phyloP scores from a whole-genome alignment of 2,329 filamentous ascomycete genomes.

The Coleophoma eucalyptorum region DNA sequence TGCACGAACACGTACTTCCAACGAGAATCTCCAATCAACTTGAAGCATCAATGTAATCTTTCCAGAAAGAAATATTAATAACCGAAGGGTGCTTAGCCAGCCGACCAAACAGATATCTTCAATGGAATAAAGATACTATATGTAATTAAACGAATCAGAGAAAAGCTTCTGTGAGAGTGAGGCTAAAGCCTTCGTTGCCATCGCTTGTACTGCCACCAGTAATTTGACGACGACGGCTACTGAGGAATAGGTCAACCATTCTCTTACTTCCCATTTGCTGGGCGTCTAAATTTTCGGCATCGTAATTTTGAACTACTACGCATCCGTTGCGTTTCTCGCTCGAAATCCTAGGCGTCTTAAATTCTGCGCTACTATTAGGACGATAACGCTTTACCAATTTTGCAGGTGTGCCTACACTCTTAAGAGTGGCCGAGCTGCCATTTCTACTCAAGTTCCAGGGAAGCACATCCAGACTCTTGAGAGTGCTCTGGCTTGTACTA shows the following conservation, averaged over 20 bases:
- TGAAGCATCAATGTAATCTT: too few species aligned
- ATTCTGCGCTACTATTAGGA: neutral
- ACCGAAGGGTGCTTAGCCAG: too few species aligned
- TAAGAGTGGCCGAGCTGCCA: neutral
- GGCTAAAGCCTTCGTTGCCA: too few species aligned
- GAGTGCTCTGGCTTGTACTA: constrained; percentile 12
- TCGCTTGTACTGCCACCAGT: constrained; percentile 30
- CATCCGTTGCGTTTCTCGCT: constrained; percentile 1
- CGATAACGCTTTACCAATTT: constrained; percentile 18
- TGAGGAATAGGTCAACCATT: constrained; percentile 53
- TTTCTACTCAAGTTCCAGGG: constrained; percentile 7
- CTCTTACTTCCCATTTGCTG: constrained; percentile 41
- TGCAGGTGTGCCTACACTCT: constrained; percentile 18
- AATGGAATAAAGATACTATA: too few species aligned
- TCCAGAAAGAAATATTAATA: too few species aligned
- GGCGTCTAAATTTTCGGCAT: constrained; percentile 20
- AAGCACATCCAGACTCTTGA: constrained; percentile 10
- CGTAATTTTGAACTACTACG: constrained; percentile 14
- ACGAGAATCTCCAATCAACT: too few species aligned
- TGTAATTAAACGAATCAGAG: too few species aligned
- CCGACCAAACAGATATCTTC: too few species aligned
- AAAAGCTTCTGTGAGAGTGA: too few species aligned
- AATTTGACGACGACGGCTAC: constrained; percentile 40
- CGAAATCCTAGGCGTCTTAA: neutral
- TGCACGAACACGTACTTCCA: too few species aligned